Evolutionary conservation across 306 rosid species (phyloP), one percentile per base, ranked within the genome.

Genomic region (Cucurbita pepo): DNA sequence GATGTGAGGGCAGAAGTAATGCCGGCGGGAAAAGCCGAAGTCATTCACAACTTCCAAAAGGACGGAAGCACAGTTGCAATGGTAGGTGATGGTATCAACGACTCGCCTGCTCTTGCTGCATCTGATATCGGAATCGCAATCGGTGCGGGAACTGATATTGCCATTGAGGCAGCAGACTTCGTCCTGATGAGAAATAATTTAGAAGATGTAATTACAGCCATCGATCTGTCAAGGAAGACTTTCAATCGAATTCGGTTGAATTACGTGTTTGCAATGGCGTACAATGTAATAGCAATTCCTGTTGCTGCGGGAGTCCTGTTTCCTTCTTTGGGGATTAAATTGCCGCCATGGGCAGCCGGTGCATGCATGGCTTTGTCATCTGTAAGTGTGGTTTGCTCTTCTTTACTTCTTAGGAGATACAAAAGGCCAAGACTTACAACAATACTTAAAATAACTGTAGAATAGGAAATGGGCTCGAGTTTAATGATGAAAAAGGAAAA

Each of bases 291-390:
- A 60, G 90, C 97, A 10, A 91, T 94, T 75, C 99, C 97, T 10
- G 78, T 89, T 59, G 99, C 99, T 7, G 99, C 97, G 3, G 99
- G 99, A 36, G 88, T 74, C 37, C 71, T 89, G 14, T 94, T 74
- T 64, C 99, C 99, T 50, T 87, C 88, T 13, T 54, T 88, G 40
- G 88, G 97, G 43, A 79, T 94, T 82, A 77, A 82, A 80, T 79
- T 94, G 65, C 97, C 97, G 12, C 99, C 99, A 21, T 94, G 99
- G 99, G 95, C 90, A 22, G 96, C 97, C 10, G 99, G 99, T 71
- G 97, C 99, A 6, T 90, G 97, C 87, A 91, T 94, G 99, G 99
- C 99, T 78, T 78, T 91, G 60, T 94, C 99, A 59, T 94, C 99
- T 30, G 88, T 94, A 21, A 94, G 88, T 76, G 97, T 91, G 40